phyloP scores from a whole-genome alignment of 163 green algal genomes.

The Scenedesmus sp. region DNA sequence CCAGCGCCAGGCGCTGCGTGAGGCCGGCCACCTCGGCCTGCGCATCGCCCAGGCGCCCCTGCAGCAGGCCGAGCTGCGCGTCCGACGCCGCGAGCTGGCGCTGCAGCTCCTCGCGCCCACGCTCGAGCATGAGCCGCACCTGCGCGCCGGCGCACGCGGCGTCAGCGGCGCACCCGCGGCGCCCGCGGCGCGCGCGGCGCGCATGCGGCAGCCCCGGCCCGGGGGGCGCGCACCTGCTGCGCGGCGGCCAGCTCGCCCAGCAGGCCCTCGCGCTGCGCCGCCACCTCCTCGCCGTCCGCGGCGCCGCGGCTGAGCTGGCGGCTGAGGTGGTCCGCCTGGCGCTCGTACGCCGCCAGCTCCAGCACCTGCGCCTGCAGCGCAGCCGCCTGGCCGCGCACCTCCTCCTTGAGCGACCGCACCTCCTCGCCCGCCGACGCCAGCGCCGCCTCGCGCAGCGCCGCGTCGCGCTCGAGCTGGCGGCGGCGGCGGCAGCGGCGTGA shows the following conservation, averaged over 20 bases:
- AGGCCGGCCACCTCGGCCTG: constrained; percentile 42
- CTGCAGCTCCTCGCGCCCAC: constrained; percentile 66
- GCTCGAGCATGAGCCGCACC: constrained; percentile 62
- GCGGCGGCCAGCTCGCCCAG: constrained; percentile 67
- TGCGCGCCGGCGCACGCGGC: constrained; percentile 22
- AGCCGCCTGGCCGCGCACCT: constrained; percentile 48
- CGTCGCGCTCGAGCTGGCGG: constrained; percentile 69
- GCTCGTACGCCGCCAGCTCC: constrained; percentile 66
- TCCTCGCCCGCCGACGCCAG: constrained; percentile 52
- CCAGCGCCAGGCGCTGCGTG: constrained; percentile 61
- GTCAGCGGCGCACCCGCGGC: neutral
- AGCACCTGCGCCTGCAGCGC: constrained; percentile 75
- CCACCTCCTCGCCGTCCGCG: constrained; percentile 61
- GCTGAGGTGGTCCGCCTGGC: constrained; percentile 63
- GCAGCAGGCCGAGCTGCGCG: constrained; percentile 55
- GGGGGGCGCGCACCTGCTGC: constrained; percentile 61
- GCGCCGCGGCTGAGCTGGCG: constrained; percentile 63
- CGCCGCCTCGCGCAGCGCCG: constrained; percentile 56
- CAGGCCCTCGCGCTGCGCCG: constrained; percentile 59
- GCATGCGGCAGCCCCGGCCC: neutral
- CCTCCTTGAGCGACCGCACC: constrained; percentile 61
- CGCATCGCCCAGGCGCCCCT: constrained; percentile 27
- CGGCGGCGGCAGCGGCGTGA: neutral
- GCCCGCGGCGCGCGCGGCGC: neutral
- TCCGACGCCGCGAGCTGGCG: constrained; percentile 66